Percentiles rank a stretch among this genome's conserved stretches.
Evolutionary conservation across 1,284 basidiomycete genomes (phyloP).

Genomic region (Apiotrichum domesticum): DNA sequence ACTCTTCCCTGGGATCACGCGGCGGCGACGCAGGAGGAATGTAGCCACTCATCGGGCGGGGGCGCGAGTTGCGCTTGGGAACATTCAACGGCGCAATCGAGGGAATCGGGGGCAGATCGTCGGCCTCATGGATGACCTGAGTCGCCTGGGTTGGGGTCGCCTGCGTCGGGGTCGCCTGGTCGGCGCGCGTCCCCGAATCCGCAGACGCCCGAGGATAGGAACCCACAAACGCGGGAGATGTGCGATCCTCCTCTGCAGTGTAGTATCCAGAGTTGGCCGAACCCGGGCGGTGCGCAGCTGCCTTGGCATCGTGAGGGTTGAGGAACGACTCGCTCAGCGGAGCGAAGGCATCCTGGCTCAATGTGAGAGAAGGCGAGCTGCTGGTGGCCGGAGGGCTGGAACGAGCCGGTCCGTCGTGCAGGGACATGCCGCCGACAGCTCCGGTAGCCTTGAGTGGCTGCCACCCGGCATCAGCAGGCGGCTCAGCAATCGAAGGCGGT

Average conservation of each 20-base stretch:
- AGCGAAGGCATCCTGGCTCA: conserved; percentile 1
- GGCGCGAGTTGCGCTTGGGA: not conserved
- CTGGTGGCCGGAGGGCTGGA: not conserved
- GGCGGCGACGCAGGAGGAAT: not conserved
- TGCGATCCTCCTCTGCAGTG: conserved; percentile 2
- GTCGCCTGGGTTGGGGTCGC: not conserved
- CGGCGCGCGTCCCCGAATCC: not conserved
- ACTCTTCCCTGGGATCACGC: not conserved
- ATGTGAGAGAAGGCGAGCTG: not conserved
- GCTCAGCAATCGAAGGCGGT: not conserved
- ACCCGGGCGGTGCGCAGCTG: not conserved
- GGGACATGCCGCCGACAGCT: not conserved
- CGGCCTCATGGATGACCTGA: too few relatives aligned
- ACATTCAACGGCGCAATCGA: not conserved
- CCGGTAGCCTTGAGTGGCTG: conserved; percentile 8
- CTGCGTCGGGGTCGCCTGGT: not conserved
- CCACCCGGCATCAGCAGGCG: conserved; percentile 1
- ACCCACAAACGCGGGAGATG: not conserved
- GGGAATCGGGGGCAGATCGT: not conserved
- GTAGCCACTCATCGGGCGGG: not conserved
- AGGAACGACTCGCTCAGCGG: not conserved
- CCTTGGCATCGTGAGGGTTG: not conserved
- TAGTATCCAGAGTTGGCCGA: conserved; percentile 10
- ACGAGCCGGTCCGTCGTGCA: conserved; percentile 2
- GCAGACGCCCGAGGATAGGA: not conserved